These are phyloP conservation scores for Starmera caribaea DNA, from an alignment of 805 yeast genomes.

Conservation along the genomic window DNA sequence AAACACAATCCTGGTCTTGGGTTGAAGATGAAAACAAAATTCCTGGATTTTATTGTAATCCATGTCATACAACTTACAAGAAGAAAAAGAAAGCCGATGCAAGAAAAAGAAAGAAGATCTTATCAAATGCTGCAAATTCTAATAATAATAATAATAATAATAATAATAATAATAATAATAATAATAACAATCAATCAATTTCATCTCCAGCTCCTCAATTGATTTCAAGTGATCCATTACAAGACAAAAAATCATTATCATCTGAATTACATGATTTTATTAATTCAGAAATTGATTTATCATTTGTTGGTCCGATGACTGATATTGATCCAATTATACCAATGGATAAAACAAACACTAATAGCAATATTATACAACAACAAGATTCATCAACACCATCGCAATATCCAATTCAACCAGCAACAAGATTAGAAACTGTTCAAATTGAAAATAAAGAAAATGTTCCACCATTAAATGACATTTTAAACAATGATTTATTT, in stretches of 20 bases:
- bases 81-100: constrained; percentile 11
- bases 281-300: constrained; percentile 20
- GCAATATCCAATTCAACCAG: neutral
- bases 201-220: neutral
- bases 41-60: constrained; percentile 15
- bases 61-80: constrained; percentile 10
- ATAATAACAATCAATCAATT: neutral
- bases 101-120: constrained; percentile 6
- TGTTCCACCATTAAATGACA: constrained; percentile 25
- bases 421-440: neutral
- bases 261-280: constrained; percentile 24
- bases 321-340: constrained; percentile 20
- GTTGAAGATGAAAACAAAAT: constrained; percentile 15
- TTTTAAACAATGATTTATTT: too few species aligned
- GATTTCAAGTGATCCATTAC: neutral
- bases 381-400: neutral
- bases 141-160: too few species aligned
- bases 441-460: constrained; percentile 24
- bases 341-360: neutral
- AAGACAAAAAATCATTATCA: neutral
- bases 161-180: too few species aligned
- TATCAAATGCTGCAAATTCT: too few species aligned
- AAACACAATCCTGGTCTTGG: constrained; percentile 20
- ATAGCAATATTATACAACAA: too few species aligned
- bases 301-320: constrained; percentile 17